These are phyloP conservation scores for Ustilago sp. DNA, from an alignment of 1,284 basidiomycete species.

Conservation along the genomic window DNA sequence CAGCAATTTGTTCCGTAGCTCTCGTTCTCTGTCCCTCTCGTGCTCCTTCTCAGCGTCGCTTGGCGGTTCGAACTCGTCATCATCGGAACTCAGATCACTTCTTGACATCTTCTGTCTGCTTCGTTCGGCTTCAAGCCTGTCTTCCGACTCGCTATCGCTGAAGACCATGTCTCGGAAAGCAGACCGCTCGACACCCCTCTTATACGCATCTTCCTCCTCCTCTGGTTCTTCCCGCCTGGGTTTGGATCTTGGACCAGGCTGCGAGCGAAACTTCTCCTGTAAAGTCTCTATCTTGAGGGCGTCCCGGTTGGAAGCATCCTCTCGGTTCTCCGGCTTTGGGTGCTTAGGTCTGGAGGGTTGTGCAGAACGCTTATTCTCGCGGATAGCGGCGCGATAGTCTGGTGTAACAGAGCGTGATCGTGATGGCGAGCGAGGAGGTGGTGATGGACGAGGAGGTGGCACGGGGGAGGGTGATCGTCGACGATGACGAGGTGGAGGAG, in stretches of 20 bases:
- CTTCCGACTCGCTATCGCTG: slow-evolving; percentile 2
- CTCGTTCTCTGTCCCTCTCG: slow-evolving; percentile 16
- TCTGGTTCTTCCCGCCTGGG: slow-evolving; percentile 2
- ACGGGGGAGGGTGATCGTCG: slow-evolving; percentile 16
- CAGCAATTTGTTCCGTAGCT: slow-evolving; percentile 31
- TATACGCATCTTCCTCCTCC: slow-evolving; percentile 13
- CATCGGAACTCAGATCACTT: slow-evolving; percentile 7
- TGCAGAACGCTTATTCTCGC: slow-evolving; percentile 17
- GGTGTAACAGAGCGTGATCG: slow-evolving; percentile 39
- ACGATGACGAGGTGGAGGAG: slow-evolving; percentile 6
- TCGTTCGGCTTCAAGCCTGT: slow-evolving; percentile 1
- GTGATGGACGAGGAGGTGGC: slow-evolving; percentile 7
- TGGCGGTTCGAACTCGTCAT: not conserved
- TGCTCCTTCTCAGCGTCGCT: slow-evolving; percentile 4
- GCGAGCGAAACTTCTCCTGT: not conserved
- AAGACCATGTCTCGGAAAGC: slow-evolving; percentile 5
- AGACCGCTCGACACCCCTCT: slow-evolving; percentile 4
- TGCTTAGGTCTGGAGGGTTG: not conserved
- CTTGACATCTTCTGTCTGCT: not conserved
- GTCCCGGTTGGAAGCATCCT: not conserved
- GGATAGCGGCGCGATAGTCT: slow-evolving; percentile 32
- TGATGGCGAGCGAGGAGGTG: slow-evolving; percentile 12
- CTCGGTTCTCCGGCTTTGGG: not conserved
- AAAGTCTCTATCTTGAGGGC: not conserved
- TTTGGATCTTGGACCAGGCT: not conserved